Conservation (phyloP, 2,329 filamentous ascomycete genomes). For the Annulohypoxylon truncatum region DNA sequence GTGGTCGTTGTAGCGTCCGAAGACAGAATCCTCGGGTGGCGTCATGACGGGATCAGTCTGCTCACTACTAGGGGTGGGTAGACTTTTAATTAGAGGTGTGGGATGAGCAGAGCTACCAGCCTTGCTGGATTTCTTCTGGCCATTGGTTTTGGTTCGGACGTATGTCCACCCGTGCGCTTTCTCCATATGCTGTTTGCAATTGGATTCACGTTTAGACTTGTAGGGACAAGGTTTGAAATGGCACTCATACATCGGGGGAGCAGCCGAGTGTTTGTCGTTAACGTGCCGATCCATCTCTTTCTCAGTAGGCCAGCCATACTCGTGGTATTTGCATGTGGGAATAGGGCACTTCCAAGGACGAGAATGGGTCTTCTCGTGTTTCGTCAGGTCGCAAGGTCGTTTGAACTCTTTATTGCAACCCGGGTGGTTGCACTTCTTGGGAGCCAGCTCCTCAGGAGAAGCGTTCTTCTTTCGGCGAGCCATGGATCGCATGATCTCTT, state of each 20-base stretch:
- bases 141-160: constrained; percentile 85
- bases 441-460: constrained; percentile 83
- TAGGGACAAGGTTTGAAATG: constrained; percentile 86
- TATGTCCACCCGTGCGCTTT: constrained; percentile 95
- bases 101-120: constrained; percentile 61
- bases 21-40: constrained; percentile 63
- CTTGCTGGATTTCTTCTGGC: constrained; percentile 57
- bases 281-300: constrained; percentile 96
- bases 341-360: constrained; percentile 94
- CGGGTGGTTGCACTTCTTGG: constrained; percentile 78
- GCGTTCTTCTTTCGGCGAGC: constrained; percentile 95
- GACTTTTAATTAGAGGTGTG: constrained; percentile 69
- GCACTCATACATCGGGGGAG: constrained; percentile 86
- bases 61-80: constrained; percentile 72
- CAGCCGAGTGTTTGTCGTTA: constrained; percentile 92
- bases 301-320: constrained; percentile 94
- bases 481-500: constrained; percentile 90
- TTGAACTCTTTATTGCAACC: constrained; percentile 93
- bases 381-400: constrained; percentile 95
- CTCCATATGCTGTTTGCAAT: constrained; percentile 99
- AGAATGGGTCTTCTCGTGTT: constrained; percentile 98
- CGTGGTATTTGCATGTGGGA: constrained; percentile 86
- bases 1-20: constrained; percentile 50
- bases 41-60: constrained; percentile 67
- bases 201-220: constrained; percentile 94